These are phyloP conservation scores for Brassica cretica DNA, from an alignment of 345 rosid species.

Conservation along the genomic window DNA sequence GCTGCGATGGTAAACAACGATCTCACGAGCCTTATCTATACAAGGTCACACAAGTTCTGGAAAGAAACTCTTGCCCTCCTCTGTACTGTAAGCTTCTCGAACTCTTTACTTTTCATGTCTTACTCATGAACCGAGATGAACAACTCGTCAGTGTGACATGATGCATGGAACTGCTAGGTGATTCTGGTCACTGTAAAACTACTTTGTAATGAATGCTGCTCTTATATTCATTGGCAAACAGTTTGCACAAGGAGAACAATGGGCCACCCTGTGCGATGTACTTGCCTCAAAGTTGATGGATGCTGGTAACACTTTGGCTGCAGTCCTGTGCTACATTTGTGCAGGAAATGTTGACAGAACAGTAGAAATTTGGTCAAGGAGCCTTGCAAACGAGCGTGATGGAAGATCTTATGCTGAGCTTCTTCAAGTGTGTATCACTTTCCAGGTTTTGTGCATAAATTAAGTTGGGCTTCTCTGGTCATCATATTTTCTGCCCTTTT, in stretches of 20 bases:
- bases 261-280: conserved; percentile 76
- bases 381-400: conserved; percentile 60
- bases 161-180: conserved; percentile 3
- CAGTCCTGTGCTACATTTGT: conserved; percentile 93
- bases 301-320: conserved; percentile 79
- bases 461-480: conserved; percentile 13
- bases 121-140: conserved; percentile 16
- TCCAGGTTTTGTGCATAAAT: conserved; percentile 11
- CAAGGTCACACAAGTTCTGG: conserved; percentile 86
- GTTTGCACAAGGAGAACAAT: conserved; percentile 92
- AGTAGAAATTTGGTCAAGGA: conserved; percentile 97
- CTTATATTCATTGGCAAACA: conserved; percentile 44
- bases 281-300: conserved; percentile 83
- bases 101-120: conserved; percentile 11
- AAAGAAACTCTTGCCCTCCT: conserved; percentile 96
- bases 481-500: conserved; percentile 24
- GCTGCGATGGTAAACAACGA: conserved; percentile 95
- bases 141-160: conserved; percentile 6
- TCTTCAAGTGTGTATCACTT: conserved; percentile 70
- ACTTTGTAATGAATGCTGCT: conserved; percentile 16
- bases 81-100: conserved; percentile 68
- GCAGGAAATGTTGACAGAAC: conserved; percentile 98
- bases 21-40: conserved; percentile 70
- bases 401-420: conserved; percentile 84
- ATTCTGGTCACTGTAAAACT: conserved; percentile 13